Base-by-base conservation (phyloP, 2,329 filamentous ascomycete species). In the Sporothrix globosa region DNA sequence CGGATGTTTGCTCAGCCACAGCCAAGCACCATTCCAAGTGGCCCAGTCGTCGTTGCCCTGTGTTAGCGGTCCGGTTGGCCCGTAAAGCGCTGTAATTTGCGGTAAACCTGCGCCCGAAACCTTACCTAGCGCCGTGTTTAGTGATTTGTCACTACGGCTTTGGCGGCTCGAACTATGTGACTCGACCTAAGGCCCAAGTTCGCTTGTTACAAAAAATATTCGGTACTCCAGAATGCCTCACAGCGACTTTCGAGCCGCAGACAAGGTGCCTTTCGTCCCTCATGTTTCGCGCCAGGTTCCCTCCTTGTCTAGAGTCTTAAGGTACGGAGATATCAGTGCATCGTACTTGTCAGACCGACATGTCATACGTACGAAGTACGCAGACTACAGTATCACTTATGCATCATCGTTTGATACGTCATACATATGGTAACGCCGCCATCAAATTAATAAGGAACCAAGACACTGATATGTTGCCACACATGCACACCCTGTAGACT, bases 101-200 rank as follows among this genome's bases (percentile, higher is more conserved):
- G n/a, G 58, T 21, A 61, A 61, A 24, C 41, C 34, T 24, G 7
- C 13, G 30, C 17, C 27, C 5, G 17, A 13, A 14, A 4, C 4
- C 44, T 11, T 11, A n/a, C 61, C 13, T 14, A n/a, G 10, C 30
- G 3, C 30, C 30, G 1, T 34, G 5, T 34, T 7, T 3, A 50
- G 61, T 50, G 61, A 65, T 65, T 65, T 50, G 61, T 65, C 61
- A 65, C 41, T 34, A n/a, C n/a, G 58, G 58, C 39, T 13, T 39
- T 27, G 39, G 44, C 39, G 7, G 7, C n/a, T 27, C 41, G 27
- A 27, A 54, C 52, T 5, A 27, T n/a, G 10, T 9, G 17, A 10
- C 52, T 14, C 2, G 24, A 10, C 52, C 27, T 30, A 4, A 19
- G 11, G 24, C 21, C 50, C 50, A 53, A 53, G 13, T 19, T 4